Base-by-base conservation (phyloP, 148 eudicot species). In the Dysphania ambrosioides region DNA sequence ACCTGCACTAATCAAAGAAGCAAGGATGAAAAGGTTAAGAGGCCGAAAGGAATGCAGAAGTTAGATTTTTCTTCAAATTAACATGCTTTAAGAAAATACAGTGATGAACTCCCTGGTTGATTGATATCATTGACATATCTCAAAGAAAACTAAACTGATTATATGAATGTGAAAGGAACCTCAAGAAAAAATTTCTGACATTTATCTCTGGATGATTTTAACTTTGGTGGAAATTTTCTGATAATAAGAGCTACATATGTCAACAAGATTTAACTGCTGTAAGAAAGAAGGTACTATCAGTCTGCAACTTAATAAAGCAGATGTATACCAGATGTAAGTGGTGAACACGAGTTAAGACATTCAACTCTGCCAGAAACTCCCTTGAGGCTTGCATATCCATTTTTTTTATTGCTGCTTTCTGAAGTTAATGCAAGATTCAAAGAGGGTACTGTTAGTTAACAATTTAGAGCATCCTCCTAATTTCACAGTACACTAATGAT, bases 321-420 rank as follows among this genome's bases (percentile, higher is more conserved):
- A 66, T 10, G 44, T 59, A 73, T 82, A 85, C 87, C 85, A 82
- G 70, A 74, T 85, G 82, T 71, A 85, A 53, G 75, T 85, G 87
- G 75, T 85, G 85, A 71, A 85, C 83, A 77, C 75, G 85, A 56
- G 87, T 85, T 47, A 85, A 77, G 72, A 85, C 85, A 75, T 85
- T 82, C 67, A 85, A 21, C 47, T 85, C 85, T 27, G 87, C 87
- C 23, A 85, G 30, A 74, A 85, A 85, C 66, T 77, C 85, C 76
- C 70, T 85, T 71, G 87, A 77, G 65, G 87, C 85, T 85, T 82
- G 75, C 83, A 79, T 77, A 73, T 77, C 87, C 87, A 85, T 85
- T 73, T 85, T 85, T 66, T 85, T 85, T 9, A 85, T 77, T 41
- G 87, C 87, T 41, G 82, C 85, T 78, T 81, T 81, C 87, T 82